phyloP scores from a whole-genome alignment of 164 flowering plant species.

The Chimonanthus salicifolius region DNA sequence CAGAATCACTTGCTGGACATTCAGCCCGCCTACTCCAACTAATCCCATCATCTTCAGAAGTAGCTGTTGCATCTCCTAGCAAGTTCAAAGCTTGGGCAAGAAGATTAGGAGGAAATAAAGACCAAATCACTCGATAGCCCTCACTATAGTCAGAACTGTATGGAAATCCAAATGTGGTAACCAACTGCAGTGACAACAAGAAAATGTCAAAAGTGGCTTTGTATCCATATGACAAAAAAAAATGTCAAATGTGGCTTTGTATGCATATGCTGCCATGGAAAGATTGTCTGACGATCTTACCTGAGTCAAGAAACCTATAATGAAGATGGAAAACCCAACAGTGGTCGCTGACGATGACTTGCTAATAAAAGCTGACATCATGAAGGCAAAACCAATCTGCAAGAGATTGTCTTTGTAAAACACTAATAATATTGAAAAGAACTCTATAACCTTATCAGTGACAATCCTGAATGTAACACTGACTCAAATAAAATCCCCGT shows the following conservation, averaged over 20 bases:
- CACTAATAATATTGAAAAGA: background rate
- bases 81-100: slow-evolving; percentile 52
- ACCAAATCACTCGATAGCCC: slow-evolving; percentile 48
- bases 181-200: slow-evolving; percentile 48
- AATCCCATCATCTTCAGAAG: slow-evolving; percentile 64
- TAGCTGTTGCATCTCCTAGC: slow-evolving; percentile 61
- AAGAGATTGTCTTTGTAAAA: slow-evolving; percentile 4
- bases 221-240: background rate
- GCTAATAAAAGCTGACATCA: slow-evolving; percentile 80
- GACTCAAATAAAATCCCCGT: background rate
- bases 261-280: background rate
- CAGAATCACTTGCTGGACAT: slow-evolving; percentile 49
- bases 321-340: slow-evolving; percentile 75
- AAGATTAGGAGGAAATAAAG: slow-evolving; percentile 89
- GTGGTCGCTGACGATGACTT: slow-evolving; percentile 81
- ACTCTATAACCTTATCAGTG: background rate
- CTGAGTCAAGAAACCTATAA: slow-evolving; percentile 81
- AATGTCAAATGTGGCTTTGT: background rate
- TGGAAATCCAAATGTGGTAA: slow-evolving; percentile 76
- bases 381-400: slow-evolving; percentile 78
- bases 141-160: slow-evolving; percentile 30
- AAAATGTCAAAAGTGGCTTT: slow-evolving; percentile 7
- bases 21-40: slow-evolving; percentile 65
- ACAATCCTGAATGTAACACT: background rate
- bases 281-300: slow-evolving; percentile 19